Evolutionary conservation across 2,329 filamentous ascomycete species (phyloP).

Genomic region (Colletotrichum siamense): DNA sequence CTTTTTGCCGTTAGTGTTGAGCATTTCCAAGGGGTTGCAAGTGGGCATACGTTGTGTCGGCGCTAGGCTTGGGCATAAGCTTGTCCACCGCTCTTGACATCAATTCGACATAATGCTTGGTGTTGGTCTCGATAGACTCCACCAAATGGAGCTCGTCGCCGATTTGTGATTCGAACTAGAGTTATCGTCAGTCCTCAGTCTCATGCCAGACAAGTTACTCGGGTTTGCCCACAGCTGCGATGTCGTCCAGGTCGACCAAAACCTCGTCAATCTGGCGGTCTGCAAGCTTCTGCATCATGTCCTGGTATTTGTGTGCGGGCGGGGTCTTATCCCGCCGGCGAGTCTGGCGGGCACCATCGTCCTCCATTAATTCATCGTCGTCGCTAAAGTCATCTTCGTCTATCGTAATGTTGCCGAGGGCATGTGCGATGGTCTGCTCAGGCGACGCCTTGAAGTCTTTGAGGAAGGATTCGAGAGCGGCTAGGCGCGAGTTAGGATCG

Average conservation of each 20-base stretch:
- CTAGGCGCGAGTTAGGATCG: slow-evolving; percentile 49
- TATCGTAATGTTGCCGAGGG: slow-evolving; percentile 83
- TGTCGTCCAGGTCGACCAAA: slow-evolving; percentile 86
- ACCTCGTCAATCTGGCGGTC: slow-evolving; percentile 81
- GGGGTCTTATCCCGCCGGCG: slow-evolving; percentile 53
- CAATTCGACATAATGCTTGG: slow-evolving; percentile 94
- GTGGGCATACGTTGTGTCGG: slow-evolving; percentile 72
- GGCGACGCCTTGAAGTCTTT: slow-evolving; percentile 83
- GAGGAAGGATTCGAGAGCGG: slow-evolving; percentile 87
- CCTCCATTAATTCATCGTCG: slow-evolving; percentile 93
- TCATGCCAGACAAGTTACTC: slow-evolving; percentile 81
- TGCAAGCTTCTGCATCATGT: slow-evolving; percentile 84
- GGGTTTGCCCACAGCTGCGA: slow-evolving; percentile 66
- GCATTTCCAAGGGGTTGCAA: not conserved
- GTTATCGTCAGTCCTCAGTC: slow-evolving; percentile 55
- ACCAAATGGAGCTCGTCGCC: slow-evolving; percentile 77
- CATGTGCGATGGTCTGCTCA: slow-evolving; percentile 75
- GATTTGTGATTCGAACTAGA: slow-evolving; percentile 75
- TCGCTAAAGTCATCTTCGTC: slow-evolving; percentile 87
- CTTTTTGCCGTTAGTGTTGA: slow-evolving; percentile 43
- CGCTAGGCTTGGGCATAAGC: slow-evolving; percentile 78
- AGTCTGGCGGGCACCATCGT: slow-evolving; percentile 64
- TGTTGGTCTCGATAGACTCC: slow-evolving; percentile 86
- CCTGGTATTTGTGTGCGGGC: slow-evolving; percentile 86
- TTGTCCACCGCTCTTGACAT: slow-evolving; percentile 88